Evolutionary conservation across 1,139 yeast genomes (phyloP).

Genomic region (Candida pseudoviswanathii): DNA sequence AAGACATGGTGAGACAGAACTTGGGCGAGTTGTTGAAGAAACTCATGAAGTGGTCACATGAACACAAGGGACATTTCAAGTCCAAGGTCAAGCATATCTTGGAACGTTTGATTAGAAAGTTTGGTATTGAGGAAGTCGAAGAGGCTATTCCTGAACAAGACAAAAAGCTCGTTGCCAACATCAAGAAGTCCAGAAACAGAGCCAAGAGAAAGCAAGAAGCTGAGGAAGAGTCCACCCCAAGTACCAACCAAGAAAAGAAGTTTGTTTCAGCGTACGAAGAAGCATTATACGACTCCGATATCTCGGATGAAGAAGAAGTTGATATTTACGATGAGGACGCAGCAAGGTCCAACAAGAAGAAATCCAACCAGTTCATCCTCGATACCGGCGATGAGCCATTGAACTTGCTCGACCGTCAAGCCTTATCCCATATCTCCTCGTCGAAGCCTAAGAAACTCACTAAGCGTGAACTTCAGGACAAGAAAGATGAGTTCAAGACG

Average conservation of each 20-base stretch:
- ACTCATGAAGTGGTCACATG: conserved; percentile 91
- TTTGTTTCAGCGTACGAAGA: conserved; percentile 86
- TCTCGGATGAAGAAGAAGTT: conserved; percentile 42
- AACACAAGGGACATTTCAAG: conserved; percentile 92
- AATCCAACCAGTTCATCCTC: conserved; percentile 61
- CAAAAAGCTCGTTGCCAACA: conserved; percentile 75
- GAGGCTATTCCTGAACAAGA: conserved; percentile 86
- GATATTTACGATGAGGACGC: conserved; percentile 26
- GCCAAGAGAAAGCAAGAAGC: conserved; percentile 69
- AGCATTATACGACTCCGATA: conserved; percentile 66
- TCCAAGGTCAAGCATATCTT: conserved; percentile 89
- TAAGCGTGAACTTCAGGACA: conserved; percentile 44
- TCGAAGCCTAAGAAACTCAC: conserved; percentile 68
- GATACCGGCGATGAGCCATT: conserved; percentile 83
- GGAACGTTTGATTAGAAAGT: conserved; percentile 87
- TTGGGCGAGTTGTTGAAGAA: conserved; percentile 67
- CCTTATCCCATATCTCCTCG: conserved; percentile 85
- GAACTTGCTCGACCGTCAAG: conserved; percentile 82
- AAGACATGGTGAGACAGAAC: conserved; percentile 69
- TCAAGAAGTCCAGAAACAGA: conserved; percentile 83
- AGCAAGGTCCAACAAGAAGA: conserved; percentile 11
- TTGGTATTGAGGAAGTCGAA: conserved; percentile 82
- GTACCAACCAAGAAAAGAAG: conserved; percentile 33
- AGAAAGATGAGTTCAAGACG: conserved; percentile 54
- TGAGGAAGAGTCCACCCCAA: conserved; percentile 18